These are phyloP conservation scores for Chlamydomonas sp. DNA, from an alignment of 139 green algal species.

Conservation along the genomic window DNA sequence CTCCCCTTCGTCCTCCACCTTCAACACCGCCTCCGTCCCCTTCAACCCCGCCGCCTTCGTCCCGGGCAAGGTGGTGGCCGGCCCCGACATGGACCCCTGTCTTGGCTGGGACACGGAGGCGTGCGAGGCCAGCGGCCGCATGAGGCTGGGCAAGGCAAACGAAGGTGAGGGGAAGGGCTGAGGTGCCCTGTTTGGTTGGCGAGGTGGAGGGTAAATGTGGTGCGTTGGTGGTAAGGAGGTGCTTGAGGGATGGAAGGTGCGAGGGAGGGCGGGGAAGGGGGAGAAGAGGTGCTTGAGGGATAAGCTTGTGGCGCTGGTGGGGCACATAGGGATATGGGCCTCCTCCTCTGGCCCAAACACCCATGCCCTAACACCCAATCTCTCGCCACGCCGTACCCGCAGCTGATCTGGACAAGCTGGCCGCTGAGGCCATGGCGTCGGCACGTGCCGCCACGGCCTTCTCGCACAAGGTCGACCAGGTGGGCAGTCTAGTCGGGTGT, in stretches of 20 bases:
- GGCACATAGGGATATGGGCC: too few relatives aligned
- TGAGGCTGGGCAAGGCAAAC: constrained; percentile 9
- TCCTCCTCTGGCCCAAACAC: background rate
- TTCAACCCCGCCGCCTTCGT: too few relatives aligned
- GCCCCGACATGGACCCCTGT: constrained; percentile 11
- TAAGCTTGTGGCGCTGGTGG: background rate
- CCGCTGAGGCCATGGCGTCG: background rate
- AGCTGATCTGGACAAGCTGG: constrained; percentile 23
- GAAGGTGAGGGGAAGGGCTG: background rate
- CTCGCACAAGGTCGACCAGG: constrained; percentile 6
- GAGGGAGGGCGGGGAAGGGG: too few relatives aligned
- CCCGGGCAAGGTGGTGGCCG: background rate
- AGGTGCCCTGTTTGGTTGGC: background rate
- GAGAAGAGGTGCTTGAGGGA: too few relatives aligned
- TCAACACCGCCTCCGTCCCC: too few relatives aligned
- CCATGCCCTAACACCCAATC: background rate
- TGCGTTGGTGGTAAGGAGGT: too few relatives aligned
- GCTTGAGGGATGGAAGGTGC: background rate
- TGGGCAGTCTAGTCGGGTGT: background rate
- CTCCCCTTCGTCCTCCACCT: too few relatives aligned
- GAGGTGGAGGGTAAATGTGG: background rate
- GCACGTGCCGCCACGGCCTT: background rate
- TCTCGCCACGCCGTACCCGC: background rate
- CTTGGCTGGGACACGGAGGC: constrained; percentile 32
- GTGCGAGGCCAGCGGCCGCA: constrained; percentile 5